These are phyloP conservation scores for Fusarium coicis DNA, from an alignment of 2,329 filamentous ascomycete species.

Conservation along the genomic window DNA sequence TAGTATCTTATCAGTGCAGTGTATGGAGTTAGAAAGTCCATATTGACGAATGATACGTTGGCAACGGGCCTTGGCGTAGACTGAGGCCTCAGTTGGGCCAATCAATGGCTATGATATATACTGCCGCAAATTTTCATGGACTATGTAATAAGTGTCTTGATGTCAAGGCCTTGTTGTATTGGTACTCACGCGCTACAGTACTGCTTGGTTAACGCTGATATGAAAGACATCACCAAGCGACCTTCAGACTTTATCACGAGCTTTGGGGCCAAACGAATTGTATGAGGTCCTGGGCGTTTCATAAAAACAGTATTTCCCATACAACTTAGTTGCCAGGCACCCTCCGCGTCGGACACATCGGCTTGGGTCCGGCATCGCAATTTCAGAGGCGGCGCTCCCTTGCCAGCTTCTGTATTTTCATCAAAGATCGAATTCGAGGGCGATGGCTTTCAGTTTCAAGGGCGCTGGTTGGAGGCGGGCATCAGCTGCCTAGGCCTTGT, in stretches of 20 bases:
- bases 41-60: not conserved
- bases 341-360: not conserved
- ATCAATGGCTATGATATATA: not conserved
- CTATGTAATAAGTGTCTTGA: fast-evolving
- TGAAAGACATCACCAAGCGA: not conserved
- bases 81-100: not conserved
- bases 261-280: fast-evolving
- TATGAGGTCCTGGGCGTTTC: fast-evolving
- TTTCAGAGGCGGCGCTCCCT: not conserved
- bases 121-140: fast-evolving
- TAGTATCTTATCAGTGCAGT: not conserved
- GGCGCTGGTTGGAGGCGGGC: not conserved
- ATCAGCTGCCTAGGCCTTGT: not conserved
- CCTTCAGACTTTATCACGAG: fast-evolving
- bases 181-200: fast-evolving
- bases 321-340: not conserved
- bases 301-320: fast-evolving
- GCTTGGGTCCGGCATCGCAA: not conserved
- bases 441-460: not conserved
- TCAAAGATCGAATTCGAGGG: no score
- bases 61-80: not conserved
- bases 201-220: no score
- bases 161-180: not conserved
- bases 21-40: no score
- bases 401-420: no score